A percentile compares a stretch with the other conserved stretches of the same genome.
These are phyloP conservation scores for Claviceps arundinis DNA, from an alignment of 2,329 filamentous ascomycete genomes.

Conservation along the genomic window DNA sequence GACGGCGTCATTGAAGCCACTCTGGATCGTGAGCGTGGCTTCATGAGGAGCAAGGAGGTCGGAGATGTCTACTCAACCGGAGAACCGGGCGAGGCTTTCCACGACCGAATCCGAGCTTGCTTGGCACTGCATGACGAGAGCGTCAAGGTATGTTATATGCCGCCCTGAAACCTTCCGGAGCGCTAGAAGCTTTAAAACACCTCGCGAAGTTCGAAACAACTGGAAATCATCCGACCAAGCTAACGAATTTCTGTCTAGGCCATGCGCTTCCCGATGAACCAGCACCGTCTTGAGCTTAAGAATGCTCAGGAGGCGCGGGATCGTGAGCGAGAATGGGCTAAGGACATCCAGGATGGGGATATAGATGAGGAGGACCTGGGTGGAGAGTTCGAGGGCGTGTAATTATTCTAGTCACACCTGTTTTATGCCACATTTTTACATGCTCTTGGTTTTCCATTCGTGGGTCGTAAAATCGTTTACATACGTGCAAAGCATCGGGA, in stretches of 20 bases:
- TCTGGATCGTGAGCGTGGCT: conserved; percentile 84
- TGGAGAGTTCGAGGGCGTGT: conserved; percentile 93
- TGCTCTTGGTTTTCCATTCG: neutral
- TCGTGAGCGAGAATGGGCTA: conserved; percentile 89
- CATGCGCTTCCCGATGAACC: conserved; percentile 99
- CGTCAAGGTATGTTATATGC: conserved; percentile 61
- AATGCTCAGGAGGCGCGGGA: conserved; percentile 97
- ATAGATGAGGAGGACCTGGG: conserved; percentile 93
- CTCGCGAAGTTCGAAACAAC: too few relatives aligned
- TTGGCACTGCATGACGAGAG: conserved; percentile 91
- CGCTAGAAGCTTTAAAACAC: too few relatives aligned
- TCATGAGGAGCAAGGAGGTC: conserved; percentile 97
- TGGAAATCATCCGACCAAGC: conserved; percentile 1
- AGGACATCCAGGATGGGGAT: conserved; percentile 97
- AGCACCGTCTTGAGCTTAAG: conserved; percentile 92
- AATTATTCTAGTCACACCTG: conserved; percentile 20
- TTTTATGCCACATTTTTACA: conserved; percentile 7
- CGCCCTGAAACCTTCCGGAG: neutral
- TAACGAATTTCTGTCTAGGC: conserved; percentile 39
- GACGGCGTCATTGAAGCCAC: conserved; percentile 96
- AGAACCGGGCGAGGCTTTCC: conserved; percentile 93
- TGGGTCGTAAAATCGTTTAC: too few relatives aligned
- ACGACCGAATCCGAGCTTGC: conserved; percentile 88
- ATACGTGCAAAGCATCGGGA: too few relatives aligned
- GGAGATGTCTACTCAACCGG: conserved; percentile 92